These are phyloP conservation scores for Colletotrichum higginsianum DNA, from an alignment of 2,329 filamentous ascomycete genomes.

Conservation along the genomic window DNA sequence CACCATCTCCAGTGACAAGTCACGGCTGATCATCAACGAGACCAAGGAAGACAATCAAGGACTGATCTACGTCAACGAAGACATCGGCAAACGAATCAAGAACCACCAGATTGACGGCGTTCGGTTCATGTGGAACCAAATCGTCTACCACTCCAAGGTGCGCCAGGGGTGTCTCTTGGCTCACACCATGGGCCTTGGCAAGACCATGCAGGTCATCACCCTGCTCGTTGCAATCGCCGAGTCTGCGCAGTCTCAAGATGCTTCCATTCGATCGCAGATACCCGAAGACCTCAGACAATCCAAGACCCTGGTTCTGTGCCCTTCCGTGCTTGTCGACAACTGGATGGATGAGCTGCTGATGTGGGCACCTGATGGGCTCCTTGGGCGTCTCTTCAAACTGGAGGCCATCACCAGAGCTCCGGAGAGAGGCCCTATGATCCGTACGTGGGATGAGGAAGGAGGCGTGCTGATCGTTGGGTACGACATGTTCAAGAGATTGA, in stretches of 20 bases:
- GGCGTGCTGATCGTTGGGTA: slow-evolving; percentile 87
- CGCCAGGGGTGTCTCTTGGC: slow-evolving; percentile 85
- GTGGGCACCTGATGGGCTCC: slow-evolving; percentile 73
- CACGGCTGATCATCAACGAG: slow-evolving; percentile 76
- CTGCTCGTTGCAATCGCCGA: slow-evolving; percentile 83
- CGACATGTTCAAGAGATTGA: slow-evolving; percentile 70
- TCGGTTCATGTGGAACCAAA: slow-evolving; percentile 89
- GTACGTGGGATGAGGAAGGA: slow-evolving; percentile 73
- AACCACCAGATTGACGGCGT: slow-evolving; percentile 86
- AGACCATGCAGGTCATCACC: slow-evolving; percentile 92
- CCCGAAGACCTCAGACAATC: slow-evolving; percentile 74
- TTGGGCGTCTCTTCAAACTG: slow-evolving; percentile 73
- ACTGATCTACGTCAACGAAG: slow-evolving; percentile 74
- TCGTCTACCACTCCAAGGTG: slow-evolving; percentile 72
- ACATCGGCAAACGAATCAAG: slow-evolving; percentile 78
- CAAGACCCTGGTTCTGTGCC: slow-evolving; percentile 82
- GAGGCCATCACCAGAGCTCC: slow-evolving; percentile 54
- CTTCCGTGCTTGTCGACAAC: slow-evolving; percentile 81
- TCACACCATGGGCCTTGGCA: slow-evolving; percentile 93
- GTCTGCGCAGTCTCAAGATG: slow-evolving; percentile 72
- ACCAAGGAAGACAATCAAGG: slow-evolving; percentile 72
- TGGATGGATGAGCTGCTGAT: slow-evolving; percentile 83
- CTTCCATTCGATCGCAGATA: slow-evolving; percentile 74
- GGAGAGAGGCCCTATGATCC: slow-evolving; percentile 63
- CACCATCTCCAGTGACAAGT: slow-evolving; percentile 60